These are phyloP conservation scores for Cladorrhinum sp. DNA, from an alignment of 2,329 filamentous ascomycete species.

Conservation along the genomic window DNA sequence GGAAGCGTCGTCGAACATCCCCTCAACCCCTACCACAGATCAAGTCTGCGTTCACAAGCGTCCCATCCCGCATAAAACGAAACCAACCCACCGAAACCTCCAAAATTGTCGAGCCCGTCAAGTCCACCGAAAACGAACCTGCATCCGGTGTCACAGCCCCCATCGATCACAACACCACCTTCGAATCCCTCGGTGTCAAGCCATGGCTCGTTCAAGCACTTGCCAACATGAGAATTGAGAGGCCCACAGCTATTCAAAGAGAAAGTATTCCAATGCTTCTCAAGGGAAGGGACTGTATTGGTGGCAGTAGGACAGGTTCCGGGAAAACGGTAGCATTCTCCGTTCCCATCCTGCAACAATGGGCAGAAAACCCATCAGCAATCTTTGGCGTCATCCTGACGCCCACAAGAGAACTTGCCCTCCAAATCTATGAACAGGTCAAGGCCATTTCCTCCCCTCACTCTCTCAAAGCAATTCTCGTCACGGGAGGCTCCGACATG, in stretches of 20 bases:
- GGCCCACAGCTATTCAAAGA: conserved; percentile 89
- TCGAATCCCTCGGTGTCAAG: conserved; percentile 68
- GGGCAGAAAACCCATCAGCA: conserved; percentile 86
- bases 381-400: conserved; percentile 90
- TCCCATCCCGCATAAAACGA: conserved; percentile 52
- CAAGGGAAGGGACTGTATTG: conserved; percentile 88
- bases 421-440: conserved; percentile 96
- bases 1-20: conserved; percentile 46
- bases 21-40: conserved; percentile 21
- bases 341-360: conserved; percentile 88
- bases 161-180: conserved; percentile 59
- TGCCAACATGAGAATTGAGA: conserved; percentile 71
- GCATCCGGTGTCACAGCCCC: conserved; percentile 44
- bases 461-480: conserved; percentile 80
- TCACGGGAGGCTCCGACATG: conserved; percentile 94
- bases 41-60: conserved; percentile 42
- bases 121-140: conserved; percentile 9
- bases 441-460: conserved; percentile 87
- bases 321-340: conserved; percentile 97
- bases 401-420: conserved; percentile 84
- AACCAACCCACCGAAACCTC: conserved; percentile 25
- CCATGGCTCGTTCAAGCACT: conserved; percentile 89
- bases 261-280: conserved; percentile 91
- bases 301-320: conserved; percentile 89
- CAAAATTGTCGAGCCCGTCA: conserved; percentile 10